Conservation (phyloP, 2,329 filamentous ascomycete genomes). For the Venturiaceae sp. region DNA sequence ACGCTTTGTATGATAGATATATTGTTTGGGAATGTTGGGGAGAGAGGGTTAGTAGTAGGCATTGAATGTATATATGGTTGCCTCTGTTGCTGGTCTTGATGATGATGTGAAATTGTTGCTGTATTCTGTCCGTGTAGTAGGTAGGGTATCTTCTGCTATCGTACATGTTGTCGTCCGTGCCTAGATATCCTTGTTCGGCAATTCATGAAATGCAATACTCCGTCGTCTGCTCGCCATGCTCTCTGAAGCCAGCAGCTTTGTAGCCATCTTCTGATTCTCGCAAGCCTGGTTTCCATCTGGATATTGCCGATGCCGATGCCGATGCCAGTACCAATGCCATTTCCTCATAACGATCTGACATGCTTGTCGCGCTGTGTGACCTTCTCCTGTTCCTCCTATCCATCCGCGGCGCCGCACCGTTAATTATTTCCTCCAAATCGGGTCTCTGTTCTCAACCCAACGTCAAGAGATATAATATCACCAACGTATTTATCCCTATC, state of each 20-base stretch:
- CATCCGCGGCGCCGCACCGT: neutral
- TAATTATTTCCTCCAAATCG: neutral
- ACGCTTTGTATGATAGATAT: no score
- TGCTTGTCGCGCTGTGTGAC: no score
- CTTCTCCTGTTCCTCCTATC: neutral
- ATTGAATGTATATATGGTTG: neutral
- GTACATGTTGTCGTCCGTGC: neutral
- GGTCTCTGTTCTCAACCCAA: slow-evolving; percentile 47
- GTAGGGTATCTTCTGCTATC: no score
- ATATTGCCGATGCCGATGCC: neutral
- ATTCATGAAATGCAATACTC: neutral
- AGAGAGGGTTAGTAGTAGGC: neutral
- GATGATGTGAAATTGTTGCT: no score
- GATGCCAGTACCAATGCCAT: neutral
- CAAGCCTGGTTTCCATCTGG: no score
- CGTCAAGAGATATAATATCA: slow-evolving; percentile 75
- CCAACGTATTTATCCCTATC: slow-evolving; percentile 71
- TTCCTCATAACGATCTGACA: neutral
- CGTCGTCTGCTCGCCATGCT: no score
- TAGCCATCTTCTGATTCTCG: neutral
- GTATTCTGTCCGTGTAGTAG: no score
- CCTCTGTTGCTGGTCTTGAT: no score
- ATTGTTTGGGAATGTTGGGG: neutral
- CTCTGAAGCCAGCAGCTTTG: no score
- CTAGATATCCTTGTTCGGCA: neutral